Conservation (phyloP, 1,139 yeast species). For the Debaryomycetaceae sp. region DNA sequence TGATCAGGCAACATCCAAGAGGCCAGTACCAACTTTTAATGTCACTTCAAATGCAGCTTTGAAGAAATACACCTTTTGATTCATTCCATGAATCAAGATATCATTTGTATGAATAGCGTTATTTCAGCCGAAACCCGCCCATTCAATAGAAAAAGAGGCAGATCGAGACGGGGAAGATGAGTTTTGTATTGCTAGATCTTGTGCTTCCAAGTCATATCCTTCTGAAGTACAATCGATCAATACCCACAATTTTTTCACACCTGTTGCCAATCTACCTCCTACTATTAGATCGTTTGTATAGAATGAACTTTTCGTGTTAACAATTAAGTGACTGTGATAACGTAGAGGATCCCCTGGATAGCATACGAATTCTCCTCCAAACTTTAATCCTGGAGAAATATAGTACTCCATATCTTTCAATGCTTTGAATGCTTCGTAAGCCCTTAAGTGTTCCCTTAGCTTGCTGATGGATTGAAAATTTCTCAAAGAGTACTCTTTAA, state of each 20-base stretch:
- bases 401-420: conserved; percentile 50
- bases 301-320: conserved; percentile 45
- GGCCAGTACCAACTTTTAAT: neutral
- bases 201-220: conserved; percentile 2
- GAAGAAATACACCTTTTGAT: neutral
- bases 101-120: too few relatives aligned
- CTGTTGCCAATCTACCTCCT: conserved; percentile 88
- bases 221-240: conserved; percentile 44
- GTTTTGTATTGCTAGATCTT: neutral
- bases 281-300: conserved; percentile 60
- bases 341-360: conserved; percentile 95
- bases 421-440: conserved; percentile 24
- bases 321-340: conserved; percentile 83
- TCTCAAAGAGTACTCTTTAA: conserved; percentile 7
- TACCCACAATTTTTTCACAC: conserved; percentile 85
- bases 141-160: conserved; percentile 60
- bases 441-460: conserved; percentile 5
- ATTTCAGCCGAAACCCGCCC: conserved; percentile 74
- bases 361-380: conserved; percentile 85
- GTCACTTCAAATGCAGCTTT: neutral
- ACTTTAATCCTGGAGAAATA: conserved; percentile 81
- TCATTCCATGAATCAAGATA: neutral
- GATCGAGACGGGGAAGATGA: conserved; percentile 15
- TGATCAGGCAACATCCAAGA: neutral
- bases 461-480: conserved; percentile 2